phyloP scores from a whole-genome alignment of 2,329 filamentous ascomycete genomes.

The Talaromyces funiculosus region DNA sequence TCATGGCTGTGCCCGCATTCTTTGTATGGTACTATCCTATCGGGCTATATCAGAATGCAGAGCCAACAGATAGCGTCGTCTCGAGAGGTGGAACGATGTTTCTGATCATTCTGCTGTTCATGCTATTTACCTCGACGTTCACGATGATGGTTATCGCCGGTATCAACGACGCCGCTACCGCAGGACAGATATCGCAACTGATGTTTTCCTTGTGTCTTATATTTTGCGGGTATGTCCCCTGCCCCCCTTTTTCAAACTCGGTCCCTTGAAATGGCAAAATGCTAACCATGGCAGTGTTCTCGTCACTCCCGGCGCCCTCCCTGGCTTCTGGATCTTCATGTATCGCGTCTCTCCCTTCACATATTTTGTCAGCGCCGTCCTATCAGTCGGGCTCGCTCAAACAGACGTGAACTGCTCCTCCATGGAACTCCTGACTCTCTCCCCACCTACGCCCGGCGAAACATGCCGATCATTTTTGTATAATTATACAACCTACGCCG shows the following conservation, averaged over 20 bases:
- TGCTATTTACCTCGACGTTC: conserved; percentile 68
- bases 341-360: conserved; percentile 63
- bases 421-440: conserved; percentile 31
- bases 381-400: conserved; percentile 30
- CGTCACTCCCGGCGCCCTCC: conserved; percentile 53
- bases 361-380: conserved; percentile 47
- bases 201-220: conserved; percentile 55
- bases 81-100: conserved; percentile 61
- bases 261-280: neutral
- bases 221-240: conserved; percentile 44
- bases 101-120: conserved; percentile 59
- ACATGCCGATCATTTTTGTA: conserved; percentile 60
- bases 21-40: conserved; percentile 65
- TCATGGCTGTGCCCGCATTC: conserved; percentile 56
- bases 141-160: conserved; percentile 68
- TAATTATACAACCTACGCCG: conserved; percentile 46
- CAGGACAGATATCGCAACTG: conserved; percentile 58
- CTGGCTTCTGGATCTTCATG: conserved; percentile 75
- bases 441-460: conserved; percentile 51
- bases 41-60: conserved; percentile 40
- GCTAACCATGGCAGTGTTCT: conserved; percentile 48
- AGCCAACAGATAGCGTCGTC: conserved; percentile 33
- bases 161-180: conserved; percentile 63
- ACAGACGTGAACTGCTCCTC: conserved; percentile 28
- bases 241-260: too few species aligned